phyloP scores from a whole-genome alignment of 805 yeast species.

The Saturnispora serradocipensis region DNA sequence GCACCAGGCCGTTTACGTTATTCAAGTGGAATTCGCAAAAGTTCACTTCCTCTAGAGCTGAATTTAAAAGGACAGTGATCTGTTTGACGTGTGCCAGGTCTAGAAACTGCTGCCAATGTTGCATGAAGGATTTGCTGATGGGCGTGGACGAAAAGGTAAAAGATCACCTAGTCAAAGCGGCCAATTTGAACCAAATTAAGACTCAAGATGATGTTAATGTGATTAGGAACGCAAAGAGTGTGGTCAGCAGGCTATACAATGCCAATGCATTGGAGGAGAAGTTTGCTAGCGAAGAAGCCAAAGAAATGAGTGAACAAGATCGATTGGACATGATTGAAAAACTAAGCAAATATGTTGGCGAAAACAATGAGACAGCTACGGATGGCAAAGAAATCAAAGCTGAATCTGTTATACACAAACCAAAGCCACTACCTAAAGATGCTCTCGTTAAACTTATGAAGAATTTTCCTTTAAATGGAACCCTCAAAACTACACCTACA shows the following conservation, averaged over 20 bases:
- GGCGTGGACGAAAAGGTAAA: constrained; percentile 73
- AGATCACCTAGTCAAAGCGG: constrained; percentile 71
- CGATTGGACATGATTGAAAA: constrained; percentile 9
- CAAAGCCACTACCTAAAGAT: constrained; percentile 19
- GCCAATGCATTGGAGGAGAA: constrained; percentile 38
- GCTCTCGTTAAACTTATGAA: constrained; percentile 46
- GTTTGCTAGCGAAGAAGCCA: constrained; percentile 17
- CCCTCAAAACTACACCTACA: constrained; percentile 33
- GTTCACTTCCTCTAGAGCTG: constrained; percentile 23
- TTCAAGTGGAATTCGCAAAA: constrained; percentile 49
- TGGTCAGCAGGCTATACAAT: constrained; percentile 42
- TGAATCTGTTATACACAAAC: background rate
- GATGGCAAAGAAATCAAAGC: constrained; percentile 11
- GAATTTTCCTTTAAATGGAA: constrained; percentile 62
- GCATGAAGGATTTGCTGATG: constrained; percentile 74
- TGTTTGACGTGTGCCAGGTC: constrained; percentile 75
- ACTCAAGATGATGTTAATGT: constrained; percentile 24
- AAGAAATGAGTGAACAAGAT: constrained; percentile 11
- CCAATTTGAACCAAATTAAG: constrained; percentile 31
- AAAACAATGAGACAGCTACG: constrained; percentile 9
- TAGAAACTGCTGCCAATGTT: constrained; percentile 78
- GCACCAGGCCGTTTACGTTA: constrained; percentile 77
- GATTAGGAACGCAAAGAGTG: constrained; percentile 37
- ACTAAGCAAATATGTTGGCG: background rate
- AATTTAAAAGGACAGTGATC: constrained; percentile 53